These are phyloP conservation scores for Pseudogymnoascus sp. DNA, from an alignment of 2,329 filamentous ascomycete genomes.

Conservation along the genomic window DNA sequence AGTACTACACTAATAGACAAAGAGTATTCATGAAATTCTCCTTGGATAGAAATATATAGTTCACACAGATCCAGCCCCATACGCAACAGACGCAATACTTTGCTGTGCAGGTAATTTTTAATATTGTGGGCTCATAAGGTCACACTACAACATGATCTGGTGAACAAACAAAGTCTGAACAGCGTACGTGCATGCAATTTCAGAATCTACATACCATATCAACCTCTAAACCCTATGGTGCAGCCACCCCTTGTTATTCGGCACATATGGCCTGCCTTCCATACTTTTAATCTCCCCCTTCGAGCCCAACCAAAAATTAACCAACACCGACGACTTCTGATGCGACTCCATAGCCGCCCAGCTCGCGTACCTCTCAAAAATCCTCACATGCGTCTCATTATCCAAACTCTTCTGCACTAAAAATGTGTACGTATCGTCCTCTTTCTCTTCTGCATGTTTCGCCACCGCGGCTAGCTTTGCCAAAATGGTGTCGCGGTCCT, in stretches of 20 bases:
- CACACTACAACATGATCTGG: no score
- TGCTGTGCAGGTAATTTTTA: no score
- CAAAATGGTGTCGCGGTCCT: no score
- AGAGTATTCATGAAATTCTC: no score
- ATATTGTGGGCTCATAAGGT: no score
- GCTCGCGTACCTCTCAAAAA: conserved; percentile 28
- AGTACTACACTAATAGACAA: no score
- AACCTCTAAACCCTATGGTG: conserved; percentile 19
- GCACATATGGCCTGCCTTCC: conserved; percentile 30
- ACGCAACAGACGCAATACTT: no score
- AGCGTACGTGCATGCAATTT: no score
- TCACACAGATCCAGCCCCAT: no score
- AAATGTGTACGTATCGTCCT: conserved; percentile 12
- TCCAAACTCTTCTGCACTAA: conserved; percentile 29
- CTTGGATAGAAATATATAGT: no score
- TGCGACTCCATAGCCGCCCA: conserved; percentile 27
- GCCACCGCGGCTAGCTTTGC: conserved; percentile 29
- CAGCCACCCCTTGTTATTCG: conserved; percentile 32
- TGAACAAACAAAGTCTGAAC: no score
- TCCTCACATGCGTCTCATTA: conserved; percentile 26
- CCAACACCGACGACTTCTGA: conserved; percentile 24
- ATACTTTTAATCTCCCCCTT: conserved; percentile 27
- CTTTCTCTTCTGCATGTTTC: conserved; percentile 23
- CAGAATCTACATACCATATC: no score
- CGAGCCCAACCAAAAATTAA: conserved; percentile 27